A percentile compares a stretch with the other conserved stretches of the same genome.
Conservation (phyloP, 2,329 filamentous ascomycete genomes). For the Alternaria metachromatica region DNA sequence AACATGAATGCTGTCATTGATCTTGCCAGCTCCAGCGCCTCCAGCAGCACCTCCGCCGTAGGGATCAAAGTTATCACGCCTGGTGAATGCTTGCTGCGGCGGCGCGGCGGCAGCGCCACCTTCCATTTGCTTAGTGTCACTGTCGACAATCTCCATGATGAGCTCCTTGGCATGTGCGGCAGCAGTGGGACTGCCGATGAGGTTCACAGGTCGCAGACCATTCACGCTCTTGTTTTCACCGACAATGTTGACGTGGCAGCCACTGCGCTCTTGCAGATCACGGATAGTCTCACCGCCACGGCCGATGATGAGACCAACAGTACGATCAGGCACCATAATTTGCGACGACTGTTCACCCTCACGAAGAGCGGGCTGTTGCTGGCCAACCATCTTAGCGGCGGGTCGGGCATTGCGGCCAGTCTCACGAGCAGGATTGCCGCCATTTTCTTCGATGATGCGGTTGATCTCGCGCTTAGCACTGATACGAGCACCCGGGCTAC, state of each 20-base stretch:
- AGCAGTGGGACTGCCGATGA: constrained; percentile 79
- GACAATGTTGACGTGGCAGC: constrained; percentile 96
- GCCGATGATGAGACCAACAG: constrained; percentile 92
- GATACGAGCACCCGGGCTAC: constrained; percentile 72
- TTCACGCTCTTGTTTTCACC: constrained; percentile 93
- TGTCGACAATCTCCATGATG: constrained; percentile 94
- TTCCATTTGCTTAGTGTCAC: constrained; percentile 68
- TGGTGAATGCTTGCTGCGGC: constrained; percentile 27
- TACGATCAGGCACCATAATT: constrained; percentile 94
- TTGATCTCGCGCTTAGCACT: constrained; percentile 85
- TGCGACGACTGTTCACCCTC: constrained; percentile 87
- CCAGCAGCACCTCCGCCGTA: constrained; percentile 50
- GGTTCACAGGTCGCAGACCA: constrained; percentile 85
- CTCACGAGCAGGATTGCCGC: constrained; percentile 58
- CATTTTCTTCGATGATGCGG: constrained; percentile 86
- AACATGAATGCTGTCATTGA: constrained; percentile 82
- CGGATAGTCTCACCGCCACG: constrained; percentile 91
- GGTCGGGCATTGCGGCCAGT: constrained; percentile 48
- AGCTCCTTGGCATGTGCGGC: constrained; percentile 81
- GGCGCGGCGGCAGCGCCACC: constrained; percentile 30
- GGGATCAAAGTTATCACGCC: constrained; percentile 49
- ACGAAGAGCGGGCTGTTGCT: constrained; percentile 61
- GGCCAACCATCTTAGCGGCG: constrained; percentile 49
- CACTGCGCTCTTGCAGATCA: constrained; percentile 87
- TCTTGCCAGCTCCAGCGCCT: constrained; percentile 58